phyloP scores from a whole-genome alignment of 306 rosid species.

The Nissolia schottii region DNA sequence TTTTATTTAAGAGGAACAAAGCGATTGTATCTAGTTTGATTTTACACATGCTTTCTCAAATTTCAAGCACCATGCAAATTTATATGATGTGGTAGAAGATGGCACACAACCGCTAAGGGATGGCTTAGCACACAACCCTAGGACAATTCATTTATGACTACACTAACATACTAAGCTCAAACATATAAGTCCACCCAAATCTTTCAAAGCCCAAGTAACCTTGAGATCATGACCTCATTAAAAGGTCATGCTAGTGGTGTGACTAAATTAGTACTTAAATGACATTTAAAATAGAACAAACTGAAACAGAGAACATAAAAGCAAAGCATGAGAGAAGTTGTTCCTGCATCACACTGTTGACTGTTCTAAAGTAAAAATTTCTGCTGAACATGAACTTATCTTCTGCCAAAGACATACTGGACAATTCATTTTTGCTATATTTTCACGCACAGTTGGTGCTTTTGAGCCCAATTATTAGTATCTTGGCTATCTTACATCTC shows the following conservation, averaged over 20 bases:
- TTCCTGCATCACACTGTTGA: background rate
- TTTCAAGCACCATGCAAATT: background rate
- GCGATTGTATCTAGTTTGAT: background rate
- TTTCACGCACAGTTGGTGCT: background rate
- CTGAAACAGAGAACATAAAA: background rate
- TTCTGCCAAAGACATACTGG: background rate
- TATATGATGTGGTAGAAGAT: background rate
- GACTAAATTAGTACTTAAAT: background rate
- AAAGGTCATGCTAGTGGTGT: background rate
- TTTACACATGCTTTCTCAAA: background rate
- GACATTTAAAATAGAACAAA: background rate
- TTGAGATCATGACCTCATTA: background rate
- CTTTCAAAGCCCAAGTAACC: background rate
- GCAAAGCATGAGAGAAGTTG: background rate
- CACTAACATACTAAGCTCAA: conserved; percentile 6
- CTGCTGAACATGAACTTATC: background rate
- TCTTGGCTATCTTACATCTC: too few species aligned
- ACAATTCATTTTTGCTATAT: background rate
- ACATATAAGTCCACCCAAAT: background rate
- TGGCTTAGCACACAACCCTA: background rate
- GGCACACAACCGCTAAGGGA: background rate
- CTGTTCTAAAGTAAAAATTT: background rate
- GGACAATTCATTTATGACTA: background rate
- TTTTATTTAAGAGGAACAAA: background rate
- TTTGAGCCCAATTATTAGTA: background rate